Conservation (phyloP, 169 alveolate genomes). For the Fabrea salina region DNA sequence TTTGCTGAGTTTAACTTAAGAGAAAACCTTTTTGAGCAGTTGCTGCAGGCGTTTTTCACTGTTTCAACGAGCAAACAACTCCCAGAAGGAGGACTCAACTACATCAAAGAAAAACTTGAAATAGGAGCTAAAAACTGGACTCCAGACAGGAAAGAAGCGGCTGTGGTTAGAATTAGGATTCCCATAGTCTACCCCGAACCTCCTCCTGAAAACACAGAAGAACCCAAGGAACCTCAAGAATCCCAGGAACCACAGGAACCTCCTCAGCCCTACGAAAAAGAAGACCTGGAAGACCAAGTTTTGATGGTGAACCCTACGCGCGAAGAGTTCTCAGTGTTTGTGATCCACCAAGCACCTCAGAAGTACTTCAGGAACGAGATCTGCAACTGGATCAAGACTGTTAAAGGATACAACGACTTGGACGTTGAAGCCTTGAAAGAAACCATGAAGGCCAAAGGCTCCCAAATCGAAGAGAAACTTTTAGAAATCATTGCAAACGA, state of each 20-base stretch:
- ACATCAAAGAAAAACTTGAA: slow-evolving; percentile 11
- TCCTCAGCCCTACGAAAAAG: slow-evolving; percentile 15
- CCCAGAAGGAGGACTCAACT: not conserved
- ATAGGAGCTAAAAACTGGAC: not conserved
- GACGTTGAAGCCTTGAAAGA: slow-evolving; percentile 42
- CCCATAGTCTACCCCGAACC: not conserved
- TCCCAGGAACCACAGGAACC: too few species aligned
- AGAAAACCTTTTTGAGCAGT: slow-evolving; percentile 8
- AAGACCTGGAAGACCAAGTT: slow-evolving; percentile 44
- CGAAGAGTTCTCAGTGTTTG: slow-evolving; percentile 35
- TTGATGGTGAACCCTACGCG: slow-evolving; percentile 36
- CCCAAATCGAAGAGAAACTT: not conserved
- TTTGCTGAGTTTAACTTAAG: not conserved
- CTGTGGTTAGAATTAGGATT: slow-evolving; percentile 21
- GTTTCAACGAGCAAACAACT: not conserved
- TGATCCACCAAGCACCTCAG: slow-evolving; percentile 46
- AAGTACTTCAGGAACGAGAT: slow-evolving; percentile 46
- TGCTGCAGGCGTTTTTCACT: not conserved
- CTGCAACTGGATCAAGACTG: slow-evolving; percentile 35
- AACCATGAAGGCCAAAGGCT: not conserved
- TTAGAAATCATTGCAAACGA: not conserved
- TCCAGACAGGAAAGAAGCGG: not conserved
- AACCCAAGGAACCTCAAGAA: too few species aligned
- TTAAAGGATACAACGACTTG: slow-evolving; percentile 41
- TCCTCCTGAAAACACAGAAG: not conserved